Percentiles rank a stretch among this genome's conserved stretches.
These are phyloP conservation scores for Penicillium sp. DNA, from an alignment of 2,329 filamentous ascomycete genomes.

Conservation along the genomic window DNA sequence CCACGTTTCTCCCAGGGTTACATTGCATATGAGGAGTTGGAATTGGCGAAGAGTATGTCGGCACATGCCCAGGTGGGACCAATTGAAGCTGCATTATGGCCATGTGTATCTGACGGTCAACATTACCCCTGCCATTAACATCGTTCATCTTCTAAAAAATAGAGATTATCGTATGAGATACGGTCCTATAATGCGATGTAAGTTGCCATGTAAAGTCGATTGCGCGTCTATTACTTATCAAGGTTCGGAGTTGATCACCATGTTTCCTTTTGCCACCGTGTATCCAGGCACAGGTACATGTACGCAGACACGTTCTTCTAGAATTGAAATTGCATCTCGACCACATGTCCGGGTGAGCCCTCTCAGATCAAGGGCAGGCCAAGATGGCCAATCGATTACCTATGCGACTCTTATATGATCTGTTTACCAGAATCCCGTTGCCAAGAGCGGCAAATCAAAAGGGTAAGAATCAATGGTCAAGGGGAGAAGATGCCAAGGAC, in stretches of 20 bases:
- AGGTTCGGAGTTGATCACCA: background rate
- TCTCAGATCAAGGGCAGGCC: background rate
- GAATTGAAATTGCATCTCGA: background rate
- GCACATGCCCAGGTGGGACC: background rate
- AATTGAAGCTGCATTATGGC: background rate
- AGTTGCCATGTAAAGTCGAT: background rate
- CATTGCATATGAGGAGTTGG: background rate
- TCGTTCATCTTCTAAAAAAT: no score
- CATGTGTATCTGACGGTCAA: no score
- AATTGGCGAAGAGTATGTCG: background rate
- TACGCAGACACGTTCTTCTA: no score
- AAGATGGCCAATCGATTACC: background rate
- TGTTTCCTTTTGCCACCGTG: background rate
- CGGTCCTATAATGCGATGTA: no score
- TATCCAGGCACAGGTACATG: background rate
- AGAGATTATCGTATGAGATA: no score
- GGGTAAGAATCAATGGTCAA: background rate
- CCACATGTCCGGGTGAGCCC: background rate
- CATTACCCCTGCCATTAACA: no score
- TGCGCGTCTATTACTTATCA: no score
- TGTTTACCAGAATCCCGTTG: background rate
- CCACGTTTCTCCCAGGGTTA: background rate
- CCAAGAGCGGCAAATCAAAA: background rate
- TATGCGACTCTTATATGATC: background rate
- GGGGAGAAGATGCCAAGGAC: background rate